Evolutionary conservation across 164 flowering plant genomes (phyloP).

Genomic region (Tinospora cordifolia): DNA sequence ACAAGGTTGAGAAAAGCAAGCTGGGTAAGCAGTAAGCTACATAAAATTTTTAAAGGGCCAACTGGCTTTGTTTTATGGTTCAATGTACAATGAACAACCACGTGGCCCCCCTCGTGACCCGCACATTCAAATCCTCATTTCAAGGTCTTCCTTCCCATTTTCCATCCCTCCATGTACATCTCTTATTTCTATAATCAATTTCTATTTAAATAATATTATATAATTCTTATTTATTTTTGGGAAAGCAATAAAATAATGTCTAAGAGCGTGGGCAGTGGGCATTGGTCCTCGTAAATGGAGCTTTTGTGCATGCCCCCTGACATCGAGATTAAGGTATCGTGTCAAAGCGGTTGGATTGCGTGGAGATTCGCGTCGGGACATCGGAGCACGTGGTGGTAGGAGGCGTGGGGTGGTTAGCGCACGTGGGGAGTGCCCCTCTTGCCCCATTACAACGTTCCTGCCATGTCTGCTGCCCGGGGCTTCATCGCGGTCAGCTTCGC

Average conservation of each 20-base stretch:
- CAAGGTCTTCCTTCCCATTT: too few species aligned
- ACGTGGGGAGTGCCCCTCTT: constrained; percentile 35
- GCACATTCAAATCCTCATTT: constrained; percentile 36
- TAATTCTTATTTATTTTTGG: too few species aligned
- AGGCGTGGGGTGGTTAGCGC: constrained; percentile 18
- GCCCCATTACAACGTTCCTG: constrained; percentile 25
- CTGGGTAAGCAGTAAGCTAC: too few species aligned
- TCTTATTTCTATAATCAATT: background rate
- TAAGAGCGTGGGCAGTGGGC: background rate
- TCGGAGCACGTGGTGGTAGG: constrained; percentile 19
- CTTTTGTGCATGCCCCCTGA: background rate
- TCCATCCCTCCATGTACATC: too few species aligned
- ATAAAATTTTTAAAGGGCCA: too few species aligned
- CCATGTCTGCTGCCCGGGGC: constrained; percentile 22
- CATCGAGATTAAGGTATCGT: background rate
- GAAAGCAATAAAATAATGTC: too few species aligned
- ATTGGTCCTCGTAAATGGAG: background rate
- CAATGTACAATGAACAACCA: constrained; percentile 23
- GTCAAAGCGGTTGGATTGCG: background rate
- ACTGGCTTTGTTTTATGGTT: constrained; percentile 7
- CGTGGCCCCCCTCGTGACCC: constrained; percentile 39
- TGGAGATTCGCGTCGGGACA: background rate
- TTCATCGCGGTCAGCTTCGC: constrained; percentile 21
- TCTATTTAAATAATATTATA: too few species aligned
- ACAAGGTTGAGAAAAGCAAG: background rate